phyloP scores from a whole-genome alignment of 768 basidiomycete genomes.

The Termitomyces titanicus region DNA sequence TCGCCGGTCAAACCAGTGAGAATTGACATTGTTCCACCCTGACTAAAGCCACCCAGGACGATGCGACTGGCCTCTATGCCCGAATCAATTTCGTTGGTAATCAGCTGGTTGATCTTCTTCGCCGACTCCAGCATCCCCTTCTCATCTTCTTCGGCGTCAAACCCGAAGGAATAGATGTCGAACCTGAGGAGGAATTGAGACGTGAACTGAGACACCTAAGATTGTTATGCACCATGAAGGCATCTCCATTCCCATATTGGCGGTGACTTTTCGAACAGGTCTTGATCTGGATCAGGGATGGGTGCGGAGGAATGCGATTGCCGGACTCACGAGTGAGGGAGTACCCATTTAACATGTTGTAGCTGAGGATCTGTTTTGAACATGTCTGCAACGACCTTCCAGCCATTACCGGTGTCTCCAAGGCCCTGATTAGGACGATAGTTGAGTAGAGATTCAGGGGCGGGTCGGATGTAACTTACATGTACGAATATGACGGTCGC shows the following conservation, averaged over 20 bases:
- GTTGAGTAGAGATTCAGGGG: constrained; percentile 1
- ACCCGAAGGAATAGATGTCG: constrained; percentile 67
- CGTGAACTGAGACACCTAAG: not conserved
- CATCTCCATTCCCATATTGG: constrained; percentile 73
- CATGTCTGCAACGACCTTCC: constrained; percentile 72
- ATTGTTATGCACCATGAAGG: constrained; percentile 58
- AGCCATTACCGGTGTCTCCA: constrained; percentile 72
- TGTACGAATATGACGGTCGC: constrained; percentile 90
- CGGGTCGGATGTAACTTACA: constrained; percentile 47
- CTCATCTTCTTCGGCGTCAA: constrained; percentile 68
- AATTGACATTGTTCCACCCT: constrained; percentile 79
- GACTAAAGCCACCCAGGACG: constrained; percentile 86
- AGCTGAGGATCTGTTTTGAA: constrained; percentile 52
- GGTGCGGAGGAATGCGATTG: not conserved
- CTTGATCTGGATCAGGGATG: constrained; percentile 25
- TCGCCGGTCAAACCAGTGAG: constrained; percentile 67
- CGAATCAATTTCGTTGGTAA: constrained; percentile 69
- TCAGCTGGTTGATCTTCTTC: constrained; percentile 58
- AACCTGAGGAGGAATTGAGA: constrained; percentile 48
- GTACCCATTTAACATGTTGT: constrained; percentile 83
- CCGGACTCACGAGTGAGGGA: constrained; percentile 71
- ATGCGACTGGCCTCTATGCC: constrained; percentile 70
- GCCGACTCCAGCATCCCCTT: constrained; percentile 68
- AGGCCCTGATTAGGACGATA: constrained; percentile 48
- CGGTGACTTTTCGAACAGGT: constrained; percentile 59